These are phyloP conservation scores for Aphanocladium album DNA, from an alignment of 2,329 filamentous ascomycete genomes.

Conservation along the genomic window DNA sequence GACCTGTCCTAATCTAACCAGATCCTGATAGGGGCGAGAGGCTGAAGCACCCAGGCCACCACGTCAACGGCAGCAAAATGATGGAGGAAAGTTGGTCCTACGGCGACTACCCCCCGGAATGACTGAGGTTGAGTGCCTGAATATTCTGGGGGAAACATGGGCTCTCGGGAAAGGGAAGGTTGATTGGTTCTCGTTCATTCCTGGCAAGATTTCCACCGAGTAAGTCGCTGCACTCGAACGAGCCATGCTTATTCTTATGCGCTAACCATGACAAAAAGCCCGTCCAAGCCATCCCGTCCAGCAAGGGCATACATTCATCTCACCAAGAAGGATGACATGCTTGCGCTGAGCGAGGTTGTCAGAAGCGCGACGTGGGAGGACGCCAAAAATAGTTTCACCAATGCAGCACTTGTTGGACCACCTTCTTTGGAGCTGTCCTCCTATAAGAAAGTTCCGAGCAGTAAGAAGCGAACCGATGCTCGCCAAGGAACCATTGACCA, in stretches of 20 bases:
- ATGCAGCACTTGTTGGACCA: slow-evolving; percentile 68
- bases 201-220: slow-evolving; percentile 77
- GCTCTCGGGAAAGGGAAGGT: slow-evolving; percentile 72
- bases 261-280: too few relatives aligned
- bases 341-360: slow-evolving; percentile 64
- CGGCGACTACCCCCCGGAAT: slow-evolving; percentile 82
- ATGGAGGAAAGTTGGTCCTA: slow-evolving; percentile 78
- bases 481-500: slow-evolving; percentile 94
- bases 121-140: slow-evolving; percentile 71
- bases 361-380: slow-evolving; percentile 71
- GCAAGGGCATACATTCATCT: slow-evolving; percentile 80
- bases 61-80: slow-evolving; percentile 46
- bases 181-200: slow-evolving; percentile 69
- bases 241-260: too few relatives aligned
- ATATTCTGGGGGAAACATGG: slow-evolving; percentile 74
- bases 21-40: not conserved
- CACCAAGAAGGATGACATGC: slow-evolving; percentile 62
- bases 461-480: slow-evolving; percentile 70
- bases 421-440: slow-evolving; percentile 77
- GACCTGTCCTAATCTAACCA: not conserved
- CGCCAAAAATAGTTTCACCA: slow-evolving; percentile 69
- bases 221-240: slow-evolving; percentile 48
- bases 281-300: slow-evolving; percentile 79
- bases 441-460: slow-evolving; percentile 75
- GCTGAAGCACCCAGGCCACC: slow-evolving; percentile 31